These are phyloP conservation scores for Yamadazyma sp. DNA, from an alignment of 1,139 yeast species.

Conservation along the genomic window DNA sequence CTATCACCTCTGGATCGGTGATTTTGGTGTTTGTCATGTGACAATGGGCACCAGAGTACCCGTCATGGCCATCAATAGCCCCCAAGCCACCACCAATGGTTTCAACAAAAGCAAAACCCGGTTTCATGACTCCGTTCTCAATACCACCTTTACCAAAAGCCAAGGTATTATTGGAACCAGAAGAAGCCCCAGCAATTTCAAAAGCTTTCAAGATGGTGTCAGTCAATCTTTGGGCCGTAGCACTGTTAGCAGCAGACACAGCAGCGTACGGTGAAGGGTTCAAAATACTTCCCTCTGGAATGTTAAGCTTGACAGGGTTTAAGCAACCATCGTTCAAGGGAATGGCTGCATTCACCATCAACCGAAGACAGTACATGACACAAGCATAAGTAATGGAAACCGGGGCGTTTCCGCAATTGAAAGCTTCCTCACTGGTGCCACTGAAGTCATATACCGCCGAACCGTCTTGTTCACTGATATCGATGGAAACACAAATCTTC, in stretches of 20 bases:
- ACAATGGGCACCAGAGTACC: conserved; percentile 43
- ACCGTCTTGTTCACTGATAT: conserved; percentile 40
- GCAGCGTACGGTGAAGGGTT: conserved; percentile 43
- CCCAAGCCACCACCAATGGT: conserved; percentile 16
- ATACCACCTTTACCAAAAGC: conserved; percentile 15
- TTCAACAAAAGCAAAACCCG: conserved; percentile 16
- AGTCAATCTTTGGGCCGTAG: conserved; percentile 45
- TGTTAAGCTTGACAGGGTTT: conserved; percentile 33
- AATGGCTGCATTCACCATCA: conserved; percentile 40
- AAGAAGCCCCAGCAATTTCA: conserved; percentile 8
- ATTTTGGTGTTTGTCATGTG: conserved; percentile 46
- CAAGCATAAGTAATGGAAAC: conserved; percentile 40
- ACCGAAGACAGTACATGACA: conserved; percentile 39
- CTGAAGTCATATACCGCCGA: conserved; percentile 54
- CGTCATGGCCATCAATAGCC: conserved; percentile 24
- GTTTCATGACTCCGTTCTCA: conserved; percentile 14
- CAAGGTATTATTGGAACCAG: conserved; percentile 11
- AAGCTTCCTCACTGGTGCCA: conserved; percentile 45
- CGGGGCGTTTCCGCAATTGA: conserved; percentile 42
- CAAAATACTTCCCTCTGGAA: conserved; percentile 34
- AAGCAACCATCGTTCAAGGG: conserved; percentile 47
- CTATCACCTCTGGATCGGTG: conserved; percentile 41
- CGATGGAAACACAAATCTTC: conserved; percentile 43
- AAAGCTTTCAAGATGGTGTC: conserved; percentile 20
- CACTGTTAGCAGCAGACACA: conserved; percentile 46